phyloP scores from a whole-genome alignment of 31 red algal genomes.

The Bonnemaisonia californica region DNA sequence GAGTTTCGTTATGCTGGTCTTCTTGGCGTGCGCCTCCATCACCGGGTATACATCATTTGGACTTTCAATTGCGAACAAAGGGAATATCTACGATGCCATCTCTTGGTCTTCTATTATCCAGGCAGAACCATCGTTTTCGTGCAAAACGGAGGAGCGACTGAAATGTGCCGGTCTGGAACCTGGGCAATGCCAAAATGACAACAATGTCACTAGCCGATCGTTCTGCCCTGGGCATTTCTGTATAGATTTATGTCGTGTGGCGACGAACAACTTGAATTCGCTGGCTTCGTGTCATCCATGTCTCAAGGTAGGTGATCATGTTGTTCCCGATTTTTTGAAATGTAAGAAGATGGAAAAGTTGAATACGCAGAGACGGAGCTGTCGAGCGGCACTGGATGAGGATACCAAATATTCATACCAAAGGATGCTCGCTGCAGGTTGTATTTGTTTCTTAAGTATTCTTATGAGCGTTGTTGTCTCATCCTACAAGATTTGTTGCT shows the following conservation, averaged over 20 bases:
- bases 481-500: slow-evolving; percentile 30
- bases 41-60: background rate
- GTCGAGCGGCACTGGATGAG: background rate
- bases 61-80: slow-evolving; percentile 17
- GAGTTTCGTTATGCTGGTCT: slow-evolving; percentile 29
- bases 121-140: slow-evolving; percentile 30
- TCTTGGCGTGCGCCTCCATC: slow-evolving; percentile 25
- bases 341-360: slow-evolving; percentile 38
- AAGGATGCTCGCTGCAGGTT: slow-evolving; percentile 6
- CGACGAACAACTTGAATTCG: slow-evolving; percentile 34
- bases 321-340: slow-evolving; percentile 7
- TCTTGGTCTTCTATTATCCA: slow-evolving; percentile 20
- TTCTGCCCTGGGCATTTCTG: slow-evolving; percentile 68
- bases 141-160: slow-evolving; percentile 30
- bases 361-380: background rate
- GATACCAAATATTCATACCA: slow-evolving; percentile 25
- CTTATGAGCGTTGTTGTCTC: slow-evolving; percentile 10
- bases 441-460: slow-evolving; percentile 26
- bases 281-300: slow-evolving; percentile 33
- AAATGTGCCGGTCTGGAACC: slow-evolving; percentile 33
- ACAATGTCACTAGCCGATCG: slow-evolving; percentile 28
- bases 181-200: slow-evolving; percentile 23
- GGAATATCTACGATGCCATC: slow-evolving; percentile 20
- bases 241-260: slow-evolving; percentile 54
- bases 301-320: background rate